Percentiles rank a stretch among this genome's conserved stretches.
Conservation (phyloP, 257 asterid genomes). For the Eustoma russellianum region DNA sequence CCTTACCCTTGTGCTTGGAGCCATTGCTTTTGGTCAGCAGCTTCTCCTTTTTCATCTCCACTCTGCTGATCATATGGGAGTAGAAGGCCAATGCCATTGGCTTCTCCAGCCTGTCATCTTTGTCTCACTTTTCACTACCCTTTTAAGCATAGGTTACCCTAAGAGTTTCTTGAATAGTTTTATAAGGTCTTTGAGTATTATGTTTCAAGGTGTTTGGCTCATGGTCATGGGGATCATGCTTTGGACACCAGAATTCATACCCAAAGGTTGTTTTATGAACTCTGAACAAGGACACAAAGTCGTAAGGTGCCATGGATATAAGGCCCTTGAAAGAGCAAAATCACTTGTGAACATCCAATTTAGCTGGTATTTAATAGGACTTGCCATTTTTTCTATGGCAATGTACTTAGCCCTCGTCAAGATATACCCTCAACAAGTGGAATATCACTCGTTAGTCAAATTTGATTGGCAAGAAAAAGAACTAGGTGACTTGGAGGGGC, state of each 20-base stretch:
- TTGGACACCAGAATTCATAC: constrained; percentile 52
- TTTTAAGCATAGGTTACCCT: constrained; percentile 31
- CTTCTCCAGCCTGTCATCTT: constrained; percentile 49
- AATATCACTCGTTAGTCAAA: constrained; percentile 20
- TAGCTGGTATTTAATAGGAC: constrained; percentile 43
- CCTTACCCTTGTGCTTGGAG: constrained; percentile 46
- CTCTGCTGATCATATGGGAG: constrained; percentile 69
- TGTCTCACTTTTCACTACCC: constrained; percentile 31
- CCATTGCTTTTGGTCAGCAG: constrained; percentile 58
- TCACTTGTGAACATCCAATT: constrained; percentile 56
- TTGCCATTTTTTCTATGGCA: constrained; percentile 24
- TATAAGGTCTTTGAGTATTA: constrained; percentile 35
- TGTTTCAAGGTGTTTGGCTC: constrained; percentile 71
- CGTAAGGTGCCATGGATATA: constrained; percentile 38
- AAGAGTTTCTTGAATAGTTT: constrained; percentile 55
- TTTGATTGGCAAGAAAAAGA: constrained; percentile 23
- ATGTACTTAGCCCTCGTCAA: constrained; percentile 30
- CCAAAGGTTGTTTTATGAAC: constrained; percentile 12
- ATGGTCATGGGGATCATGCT: constrained; percentile 59
- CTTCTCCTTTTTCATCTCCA: constrained; percentile 65
- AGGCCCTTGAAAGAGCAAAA: constrained; percentile 56
- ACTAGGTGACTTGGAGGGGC: constrained; percentile 46
- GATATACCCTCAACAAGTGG: constrained; percentile 28
- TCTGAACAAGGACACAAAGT: constrained; percentile 33
- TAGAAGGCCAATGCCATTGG: constrained; percentile 83